phyloP scores from a whole-genome alignment of 2,329 filamentous ascomycete species.

The Diaporthe citri region DNA sequence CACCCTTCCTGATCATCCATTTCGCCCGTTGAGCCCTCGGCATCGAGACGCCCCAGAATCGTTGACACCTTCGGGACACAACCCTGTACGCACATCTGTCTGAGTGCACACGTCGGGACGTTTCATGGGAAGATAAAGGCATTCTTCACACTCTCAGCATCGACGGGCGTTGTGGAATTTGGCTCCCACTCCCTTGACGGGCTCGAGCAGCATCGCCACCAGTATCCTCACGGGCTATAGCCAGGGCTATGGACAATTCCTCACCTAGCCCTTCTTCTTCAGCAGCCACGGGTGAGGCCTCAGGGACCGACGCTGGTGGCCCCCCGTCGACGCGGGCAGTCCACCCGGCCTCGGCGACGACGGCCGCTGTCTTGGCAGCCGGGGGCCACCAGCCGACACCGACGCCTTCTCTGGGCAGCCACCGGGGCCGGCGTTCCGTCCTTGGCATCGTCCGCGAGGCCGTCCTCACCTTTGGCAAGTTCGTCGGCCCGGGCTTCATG shows the following conservation, averaged over 20 bases:
- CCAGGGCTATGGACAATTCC: background rate
- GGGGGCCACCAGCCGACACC: background rate
- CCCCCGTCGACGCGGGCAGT: background rate
- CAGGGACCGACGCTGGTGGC: background rate
- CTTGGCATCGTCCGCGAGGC: conserved; percentile 43
- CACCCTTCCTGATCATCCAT: background rate
- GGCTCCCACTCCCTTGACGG: background rate
- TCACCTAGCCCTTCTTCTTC: background rate
- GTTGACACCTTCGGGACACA: background rate
- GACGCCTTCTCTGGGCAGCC: background rate
- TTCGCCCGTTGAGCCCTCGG: background rate
- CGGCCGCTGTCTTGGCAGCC: background rate
- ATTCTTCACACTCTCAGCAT: background rate
- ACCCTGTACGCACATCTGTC: background rate
- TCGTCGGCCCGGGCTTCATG: conserved; percentile 78
- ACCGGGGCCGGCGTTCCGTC: conserved; percentile 30
- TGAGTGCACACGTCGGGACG: background rate
- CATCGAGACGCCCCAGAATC: background rate
- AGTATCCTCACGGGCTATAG: background rate
- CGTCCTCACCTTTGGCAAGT: conserved; percentile 63
- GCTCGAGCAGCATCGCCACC: background rate
- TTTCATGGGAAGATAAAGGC: background rate
- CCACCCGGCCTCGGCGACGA: background rate
- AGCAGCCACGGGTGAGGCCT: background rate
- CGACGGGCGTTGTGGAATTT: background rate